A percentile compares a stretch with the other conserved stretches of the same genome.
phyloP scores from a whole-genome alignment of 345 rosid genomes.

The Lumnitzera racemosa region DNA sequence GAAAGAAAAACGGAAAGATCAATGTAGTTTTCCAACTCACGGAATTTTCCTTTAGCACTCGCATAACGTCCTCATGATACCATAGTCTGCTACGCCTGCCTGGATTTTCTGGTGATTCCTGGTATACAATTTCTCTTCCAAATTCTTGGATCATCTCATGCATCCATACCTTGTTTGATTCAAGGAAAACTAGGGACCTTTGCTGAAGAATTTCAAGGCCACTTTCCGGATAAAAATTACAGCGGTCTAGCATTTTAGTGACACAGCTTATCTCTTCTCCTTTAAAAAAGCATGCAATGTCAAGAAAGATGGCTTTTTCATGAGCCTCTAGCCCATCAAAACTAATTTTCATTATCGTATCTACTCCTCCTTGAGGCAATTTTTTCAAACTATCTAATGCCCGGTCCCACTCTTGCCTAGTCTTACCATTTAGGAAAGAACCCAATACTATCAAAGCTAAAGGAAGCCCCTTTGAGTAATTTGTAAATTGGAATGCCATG shows the following conservation, averaged over 20 bases:
- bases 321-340: slow-evolving; percentile 9
- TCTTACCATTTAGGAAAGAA: slow-evolving; percentile 9
- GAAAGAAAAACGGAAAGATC: no score
- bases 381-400: background rate
- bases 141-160: slow-evolving; percentile 23
- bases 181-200: slow-evolving; percentile 13
- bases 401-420: slow-evolving; percentile 4
- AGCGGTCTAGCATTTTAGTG: slow-evolving; percentile 1
- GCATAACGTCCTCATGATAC: slow-evolving; percentile 13
- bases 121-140: slow-evolving; percentile 20
- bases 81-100: slow-evolving; percentile 15
- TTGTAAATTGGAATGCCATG: background rate
- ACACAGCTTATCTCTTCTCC: slow-evolving; percentile 8
- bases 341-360: slow-evolving; percentile 10
- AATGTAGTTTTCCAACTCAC: slow-evolving; percentile 3
- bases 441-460: slow-evolving; percentile 17
- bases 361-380: background rate
- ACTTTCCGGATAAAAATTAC: slow-evolving; percentile 12
- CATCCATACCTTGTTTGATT: slow-evolving; percentile 15
- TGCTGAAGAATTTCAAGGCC: slow-evolving; percentile 6
- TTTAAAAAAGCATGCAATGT: slow-evolving; percentile 19
- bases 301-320: slow-evolving; percentile 9
- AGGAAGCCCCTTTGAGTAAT: slow-evolving; percentile 12
- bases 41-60: slow-evolving; percentile 5
- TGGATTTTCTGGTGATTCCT: slow-evolving; percentile 18